A percentile compares a stretch with the other conserved stretches of the same genome.
phyloP scores from a whole-genome alignment of 2,329 filamentous ascomycete species.

The Fusarium abutilonis region DNA sequence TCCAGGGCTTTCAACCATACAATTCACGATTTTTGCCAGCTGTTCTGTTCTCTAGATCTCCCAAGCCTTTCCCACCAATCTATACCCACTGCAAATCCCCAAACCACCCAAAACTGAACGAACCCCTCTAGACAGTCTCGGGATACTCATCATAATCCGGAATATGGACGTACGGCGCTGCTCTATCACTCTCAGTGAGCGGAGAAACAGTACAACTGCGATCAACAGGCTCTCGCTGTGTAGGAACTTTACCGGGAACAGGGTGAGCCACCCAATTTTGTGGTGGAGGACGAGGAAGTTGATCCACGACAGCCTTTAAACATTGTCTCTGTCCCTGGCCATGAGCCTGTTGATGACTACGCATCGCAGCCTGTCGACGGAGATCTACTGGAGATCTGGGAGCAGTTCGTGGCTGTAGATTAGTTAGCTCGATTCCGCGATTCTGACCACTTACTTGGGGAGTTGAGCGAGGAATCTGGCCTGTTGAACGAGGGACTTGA shows the following conservation, averaged over 20 bases:
- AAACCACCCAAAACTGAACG: background rate
- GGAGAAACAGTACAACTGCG: slow-evolving; percentile 11
- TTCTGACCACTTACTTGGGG: slow-evolving; percentile 8
- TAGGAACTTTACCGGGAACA: background rate
- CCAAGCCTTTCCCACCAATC: background rate
- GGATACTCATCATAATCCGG: slow-evolving; percentile 8
- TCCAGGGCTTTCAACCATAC: too few relatives aligned
- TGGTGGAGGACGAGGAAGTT: background rate
- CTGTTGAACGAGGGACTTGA: background rate
- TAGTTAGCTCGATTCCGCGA: slow-evolving; percentile 10
- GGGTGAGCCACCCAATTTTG: background rate
- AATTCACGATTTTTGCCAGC: too few relatives aligned
- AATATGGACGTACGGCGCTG: background rate
- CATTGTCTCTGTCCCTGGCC: background rate
- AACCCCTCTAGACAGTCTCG: background rate
- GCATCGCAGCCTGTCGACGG: background rate
- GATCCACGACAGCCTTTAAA: slow-evolving; percentile 2
- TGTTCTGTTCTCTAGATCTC: too few relatives aligned
- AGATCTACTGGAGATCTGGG: background rate
- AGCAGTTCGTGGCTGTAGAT: background rate
- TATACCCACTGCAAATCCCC: background rate
- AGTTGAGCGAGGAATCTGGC: background rate
- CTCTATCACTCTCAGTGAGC: slow-evolving; percentile 12
- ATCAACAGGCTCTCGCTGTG: background rate
- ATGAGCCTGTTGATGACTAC: background rate